Conservation (phyloP, 768 basidiomycete genomes). For the Mrakia frigida region DNA sequence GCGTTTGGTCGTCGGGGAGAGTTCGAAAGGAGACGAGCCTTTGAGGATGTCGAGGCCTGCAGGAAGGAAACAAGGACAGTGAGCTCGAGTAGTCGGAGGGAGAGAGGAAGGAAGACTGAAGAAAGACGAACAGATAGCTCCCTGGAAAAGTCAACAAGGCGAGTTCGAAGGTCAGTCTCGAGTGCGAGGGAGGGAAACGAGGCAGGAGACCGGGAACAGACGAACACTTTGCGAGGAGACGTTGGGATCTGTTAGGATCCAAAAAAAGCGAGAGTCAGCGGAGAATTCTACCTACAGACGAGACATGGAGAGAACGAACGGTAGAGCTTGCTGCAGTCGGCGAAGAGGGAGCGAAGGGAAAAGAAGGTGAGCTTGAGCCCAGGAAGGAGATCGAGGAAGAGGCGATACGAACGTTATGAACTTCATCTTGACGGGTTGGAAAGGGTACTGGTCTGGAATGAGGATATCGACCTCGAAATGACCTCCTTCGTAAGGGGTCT, state of each 20-base stretch:
- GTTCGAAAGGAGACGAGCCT: slow-evolving; percentile 47
- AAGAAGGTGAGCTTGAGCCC: not conserved
- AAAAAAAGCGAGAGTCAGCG: slow-evolving; percentile 38
- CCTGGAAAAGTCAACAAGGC: slow-evolving; percentile 41
- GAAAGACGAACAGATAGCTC: slow-evolving; percentile 75
- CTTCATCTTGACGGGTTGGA: slow-evolving; percentile 94
- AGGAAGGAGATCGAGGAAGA: not conserved
- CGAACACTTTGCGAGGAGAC: slow-evolving; percentile 73
- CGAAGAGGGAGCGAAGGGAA: not conserved
- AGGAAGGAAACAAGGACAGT: not conserved
- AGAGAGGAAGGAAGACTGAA: not conserved
- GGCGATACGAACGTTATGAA: slow-evolving; percentile 65
- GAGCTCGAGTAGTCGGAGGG: not conserved
- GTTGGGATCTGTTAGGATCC: slow-evolving; percentile 79
- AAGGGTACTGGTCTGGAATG: slow-evolving; percentile 69
- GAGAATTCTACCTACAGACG: not conserved
- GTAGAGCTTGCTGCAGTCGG: slow-evolving; percentile 21
- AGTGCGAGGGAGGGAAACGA: not conserved
- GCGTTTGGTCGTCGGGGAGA: not conserved
- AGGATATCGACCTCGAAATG: slow-evolving; percentile 88
- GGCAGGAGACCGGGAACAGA: not conserved
- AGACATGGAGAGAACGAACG: slow-evolving; percentile 12
- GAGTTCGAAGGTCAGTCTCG: not conserved
- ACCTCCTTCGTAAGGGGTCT: slow-evolving; percentile 88
- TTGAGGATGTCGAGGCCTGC: slow-evolving; percentile 49